A percentile compares a stretch with the other conserved stretches of the same genome.
Evolutionary conservation across 2,329 filamentous ascomycete species (phyloP).

Genomic region (Penicillium corylophilum): DNA sequence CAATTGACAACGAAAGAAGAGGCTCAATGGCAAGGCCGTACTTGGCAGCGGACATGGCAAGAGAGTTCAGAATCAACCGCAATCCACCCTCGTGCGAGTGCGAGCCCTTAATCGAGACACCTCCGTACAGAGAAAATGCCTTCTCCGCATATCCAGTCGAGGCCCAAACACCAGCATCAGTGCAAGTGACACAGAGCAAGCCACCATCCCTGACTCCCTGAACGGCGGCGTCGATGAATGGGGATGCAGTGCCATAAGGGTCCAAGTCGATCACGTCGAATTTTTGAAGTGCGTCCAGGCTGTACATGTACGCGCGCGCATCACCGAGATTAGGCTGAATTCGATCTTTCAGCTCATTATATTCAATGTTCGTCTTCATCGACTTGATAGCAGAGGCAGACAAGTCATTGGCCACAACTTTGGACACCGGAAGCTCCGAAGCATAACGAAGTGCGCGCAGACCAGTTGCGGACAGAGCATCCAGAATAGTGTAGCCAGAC

Average conservation of each 20-base stretch:
- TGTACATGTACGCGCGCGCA: constrained; percentile 90
- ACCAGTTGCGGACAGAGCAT: constrained; percentile 91
- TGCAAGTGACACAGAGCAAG: constrained; percentile 91
- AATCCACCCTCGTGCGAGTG: constrained; percentile 88
- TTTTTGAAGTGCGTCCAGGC: constrained; percentile 51
- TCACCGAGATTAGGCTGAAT: constrained; percentile 76
- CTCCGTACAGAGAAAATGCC: constrained; percentile 89
- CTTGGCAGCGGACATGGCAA: constrained; percentile 75
- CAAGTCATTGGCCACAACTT: constrained; percentile 86
- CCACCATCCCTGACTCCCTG: constrained; percentile 87
- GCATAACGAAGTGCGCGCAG: constrained; percentile 88
- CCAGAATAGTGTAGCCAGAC: constrained; percentile 74
- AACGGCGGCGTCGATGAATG: constrained; percentile 87
- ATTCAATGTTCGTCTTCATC: constrained; percentile 79
- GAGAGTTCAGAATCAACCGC: constrained; percentile 77
- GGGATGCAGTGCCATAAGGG: constrained; percentile 89
- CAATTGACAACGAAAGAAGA: constrained; percentile 86
- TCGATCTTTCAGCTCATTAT: constrained; percentile 72
- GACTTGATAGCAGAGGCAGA: constrained; percentile 72
- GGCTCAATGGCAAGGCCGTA: constrained; percentile 90
- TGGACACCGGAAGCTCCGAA: constrained; percentile 80
- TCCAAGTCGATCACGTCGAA: constrained; percentile 97
- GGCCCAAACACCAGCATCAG: constrained; percentile 91
- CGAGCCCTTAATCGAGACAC: constrained; percentile 77
- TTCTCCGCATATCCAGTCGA: constrained; percentile 95